Conservation (phyloP, 108 stramenopile species). For the Cyclotella cryptica region DNA sequence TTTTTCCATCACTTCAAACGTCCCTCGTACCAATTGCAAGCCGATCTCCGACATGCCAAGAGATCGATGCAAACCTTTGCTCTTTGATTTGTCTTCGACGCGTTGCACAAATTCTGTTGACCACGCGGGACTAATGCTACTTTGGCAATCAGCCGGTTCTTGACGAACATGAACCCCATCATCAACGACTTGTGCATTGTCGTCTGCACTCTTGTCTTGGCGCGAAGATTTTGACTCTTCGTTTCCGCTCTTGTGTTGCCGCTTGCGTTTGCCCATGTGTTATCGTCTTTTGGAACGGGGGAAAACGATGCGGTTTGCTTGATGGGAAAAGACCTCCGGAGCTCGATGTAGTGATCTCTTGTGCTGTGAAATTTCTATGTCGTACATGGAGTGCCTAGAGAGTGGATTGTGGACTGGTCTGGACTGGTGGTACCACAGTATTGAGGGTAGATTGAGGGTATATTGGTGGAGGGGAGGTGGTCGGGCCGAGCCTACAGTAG, state of each 20-base stretch:
- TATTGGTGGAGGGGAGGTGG: no score
- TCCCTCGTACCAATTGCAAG: conserved; percentile 24
- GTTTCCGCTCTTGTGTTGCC: background rate
- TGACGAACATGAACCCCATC: background rate
- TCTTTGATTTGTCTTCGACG: conserved; percentile 5
- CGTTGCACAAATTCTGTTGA: conserved; percentile 19
- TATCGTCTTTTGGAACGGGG: background rate
- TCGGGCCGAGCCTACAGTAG: no score
- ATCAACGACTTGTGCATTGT: no score
- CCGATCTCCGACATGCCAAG: conserved; percentile 23
- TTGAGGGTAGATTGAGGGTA: no score
- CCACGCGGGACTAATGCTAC: conserved; percentile 13
- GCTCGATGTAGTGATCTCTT: no score
- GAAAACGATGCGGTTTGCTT: no score
- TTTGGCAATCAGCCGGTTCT: background rate
- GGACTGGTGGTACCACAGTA: no score
- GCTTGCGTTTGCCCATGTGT: background rate
- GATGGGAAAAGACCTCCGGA: no score
- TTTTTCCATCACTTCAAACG: conserved; percentile 35
- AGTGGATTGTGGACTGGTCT: no score
- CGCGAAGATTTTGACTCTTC: background rate
- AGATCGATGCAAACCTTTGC: background rate
- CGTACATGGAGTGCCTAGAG: no score
- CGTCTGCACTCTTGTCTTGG: background rate
- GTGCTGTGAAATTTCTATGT: no score